Evolutionary conservation across 305 asterid genomes (phyloP), one percentile per base, ranked within the genome.

Genomic region (Lippia alba): DNA sequence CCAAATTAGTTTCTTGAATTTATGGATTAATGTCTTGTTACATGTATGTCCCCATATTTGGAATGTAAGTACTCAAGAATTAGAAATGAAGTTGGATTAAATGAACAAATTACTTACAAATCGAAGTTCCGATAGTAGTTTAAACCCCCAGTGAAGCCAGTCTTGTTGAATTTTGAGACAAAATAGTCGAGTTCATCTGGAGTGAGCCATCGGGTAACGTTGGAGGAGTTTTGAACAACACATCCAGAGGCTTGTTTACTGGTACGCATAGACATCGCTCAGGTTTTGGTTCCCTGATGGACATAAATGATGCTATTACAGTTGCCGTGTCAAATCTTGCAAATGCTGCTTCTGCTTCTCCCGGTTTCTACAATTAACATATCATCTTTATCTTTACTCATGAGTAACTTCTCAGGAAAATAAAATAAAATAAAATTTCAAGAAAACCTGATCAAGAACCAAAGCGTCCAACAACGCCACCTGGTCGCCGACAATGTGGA

Each of bases 101-200:
- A 7, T 6, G 10, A 44, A 44, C 12, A 3, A 44, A 44, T 44
- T 44, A 70, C 72, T 63, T 67, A 75, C 80, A 63, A 56, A 51
- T 75, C 72, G 60, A 63, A 44, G 54, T 75, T 71, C 34, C 80
- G 67, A 17, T 75, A 75, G 67, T 75, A 75, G 76, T 75, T 75
- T 48, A 75, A 44, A 44, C 75, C 72, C 7, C 80, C 80, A 1
- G 72, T 75, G 60, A 75, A 75, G 41, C 75, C 72, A 17, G 61
- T 12, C 59, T 56, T 69, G 5, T 64, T 33, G 56, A 75, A 75
- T 17, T 69, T 75, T 40, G 63, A 17, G 19, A 72, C 72, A 20
- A 63, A 69, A 50, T 75, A 75, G 19, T 64, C 32, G 18, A 69
- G 16, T 40, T 76, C 76, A 20, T 64, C 72, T 24, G 64, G 44